A percentile compares a stretch with the other conserved stretches of the same genome.
These are phyloP conservation scores for Albizia julibrissin DNA, from an alignment of 306 rosid genomes.

Conservation along the genomic window DNA sequence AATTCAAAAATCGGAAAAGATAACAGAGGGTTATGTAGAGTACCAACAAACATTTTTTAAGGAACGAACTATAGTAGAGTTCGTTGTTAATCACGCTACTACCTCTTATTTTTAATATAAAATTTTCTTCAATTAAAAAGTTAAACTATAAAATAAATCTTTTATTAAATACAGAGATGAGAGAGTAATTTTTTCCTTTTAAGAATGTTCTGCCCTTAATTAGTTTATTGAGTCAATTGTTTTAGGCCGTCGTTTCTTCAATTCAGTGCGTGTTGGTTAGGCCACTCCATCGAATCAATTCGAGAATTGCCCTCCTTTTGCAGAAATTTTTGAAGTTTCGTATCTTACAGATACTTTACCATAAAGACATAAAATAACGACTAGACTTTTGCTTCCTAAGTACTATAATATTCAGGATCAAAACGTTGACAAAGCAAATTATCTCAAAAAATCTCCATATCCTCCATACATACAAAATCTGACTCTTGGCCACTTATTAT, in stretches of 20 bases:
- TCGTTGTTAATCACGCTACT: background rate
- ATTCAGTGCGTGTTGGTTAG: background rate
- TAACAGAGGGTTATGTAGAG: background rate
- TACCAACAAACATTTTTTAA: background rate
- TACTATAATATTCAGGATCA: background rate
- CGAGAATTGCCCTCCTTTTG: conserved; percentile 23
- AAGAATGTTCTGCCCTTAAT: background rate
- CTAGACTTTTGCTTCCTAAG: background rate
- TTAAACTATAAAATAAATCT: too few relatives aligned
- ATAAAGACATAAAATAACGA: background rate
- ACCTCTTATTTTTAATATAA: too few relatives aligned
- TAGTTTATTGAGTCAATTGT: background rate
- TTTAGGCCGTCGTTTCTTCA: conserved; percentile 14
- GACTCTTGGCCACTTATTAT: conserved; percentile 22
- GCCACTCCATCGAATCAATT: conserved; percentile 30
- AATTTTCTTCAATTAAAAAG: too few relatives aligned
- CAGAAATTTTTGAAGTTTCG: background rate
- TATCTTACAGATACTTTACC: background rate
- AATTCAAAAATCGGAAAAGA: background rate
- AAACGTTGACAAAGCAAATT: background rate
- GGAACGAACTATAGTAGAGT: background rate
- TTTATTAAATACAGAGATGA: too few relatives aligned
- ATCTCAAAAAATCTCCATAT: background rate
- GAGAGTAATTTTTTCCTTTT: too few relatives aligned
- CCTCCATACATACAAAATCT: conserved; percentile 9